Evolutionary conservation across 345 rosid genomes (phyloP), one percentile per base, ranked within the genome.

Genomic region (Salix purpurea): DNA sequence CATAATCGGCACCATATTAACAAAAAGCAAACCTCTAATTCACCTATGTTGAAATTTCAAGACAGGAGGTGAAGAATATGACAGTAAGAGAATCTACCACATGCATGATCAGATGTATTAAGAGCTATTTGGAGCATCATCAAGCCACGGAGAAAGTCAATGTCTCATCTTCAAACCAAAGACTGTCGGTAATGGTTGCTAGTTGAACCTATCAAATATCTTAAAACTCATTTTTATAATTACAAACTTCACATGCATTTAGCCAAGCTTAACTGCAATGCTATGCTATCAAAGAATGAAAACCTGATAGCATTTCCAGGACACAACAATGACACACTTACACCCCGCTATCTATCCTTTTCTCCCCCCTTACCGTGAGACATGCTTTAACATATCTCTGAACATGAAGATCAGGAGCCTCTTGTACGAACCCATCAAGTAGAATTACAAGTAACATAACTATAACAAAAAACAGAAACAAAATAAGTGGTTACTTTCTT

Each of bases 401-500:
- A 13, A 46, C 50, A 46, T 46, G 50, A 46, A 46, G 5, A 46
- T 46, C 50, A 46, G 50, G 14, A 13, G 50, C 50, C 13, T 46
- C 50, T 46, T 46, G 16, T 46, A 46, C 50, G 50, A 46, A 46
- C 50, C 16, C 50, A 4, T 46, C 13, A 46, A 46, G 15, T 46
- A 46, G 50, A 46, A 46, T 46, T 46, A 46, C 50, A 4, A 46
- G 18, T 46, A 46, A 46, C 50, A 46, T 46, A 46, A 40, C 44
- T 40, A 40, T 40, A 40, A 10, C 44, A 40, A 10, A 70, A 30
- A n/a, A 39, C 68, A 15, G 52, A 61, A 67, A 58, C n/a, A 65
- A 61, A 8, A 16, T 0, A 23, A 4, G 42, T 40, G 23, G 88
- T 87, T 80, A 95, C 99, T 89, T 95, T 95, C 89, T 91, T 95